These are phyloP conservation scores for Eleusine indica DNA, from an alignment of 176 grass and related monocot species.

Conservation along the genomic window DNA sequence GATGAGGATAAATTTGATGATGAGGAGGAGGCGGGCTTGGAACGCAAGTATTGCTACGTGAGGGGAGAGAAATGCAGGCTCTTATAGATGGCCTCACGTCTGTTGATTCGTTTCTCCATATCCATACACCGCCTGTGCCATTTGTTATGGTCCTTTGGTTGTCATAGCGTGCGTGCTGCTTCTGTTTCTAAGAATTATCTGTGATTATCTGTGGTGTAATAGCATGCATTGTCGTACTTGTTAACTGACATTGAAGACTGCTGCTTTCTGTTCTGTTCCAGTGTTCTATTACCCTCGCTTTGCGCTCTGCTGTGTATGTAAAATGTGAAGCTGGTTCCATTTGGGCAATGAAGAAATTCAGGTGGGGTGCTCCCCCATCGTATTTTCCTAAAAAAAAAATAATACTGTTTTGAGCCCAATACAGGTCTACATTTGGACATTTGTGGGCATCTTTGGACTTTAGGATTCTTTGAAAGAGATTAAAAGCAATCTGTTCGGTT, in stretches of 20 bases:
- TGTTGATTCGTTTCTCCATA: not conserved
- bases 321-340: too few relatives aligned
- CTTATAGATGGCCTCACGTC: not conserved
- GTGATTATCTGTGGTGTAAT: not conserved
- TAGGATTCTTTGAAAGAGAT: conserved; percentile 8
- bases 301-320: too few relatives aligned
- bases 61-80: not conserved
- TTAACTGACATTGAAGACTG: not conserved
- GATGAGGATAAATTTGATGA: not conserved
- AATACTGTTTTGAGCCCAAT: not conserved
- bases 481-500: not conserved
- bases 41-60: not conserved
- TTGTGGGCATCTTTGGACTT: not conserved
- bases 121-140: not conserved
- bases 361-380: too few relatives aligned
- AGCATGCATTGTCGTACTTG: not conserved
- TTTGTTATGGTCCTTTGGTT: not conserved
- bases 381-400: too few relatives aligned
- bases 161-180: too few relatives aligned
- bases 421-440: not conserved
- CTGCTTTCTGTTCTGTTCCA: too few relatives aligned
- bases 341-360: too few relatives aligned
- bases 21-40: too few relatives aligned
- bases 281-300: too few relatives aligned
- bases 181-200: not conserved